phyloP scores from a whole-genome alignment of 371 early-diverging fungal genomes.

The Basidiobolus meristosporus region DNA sequence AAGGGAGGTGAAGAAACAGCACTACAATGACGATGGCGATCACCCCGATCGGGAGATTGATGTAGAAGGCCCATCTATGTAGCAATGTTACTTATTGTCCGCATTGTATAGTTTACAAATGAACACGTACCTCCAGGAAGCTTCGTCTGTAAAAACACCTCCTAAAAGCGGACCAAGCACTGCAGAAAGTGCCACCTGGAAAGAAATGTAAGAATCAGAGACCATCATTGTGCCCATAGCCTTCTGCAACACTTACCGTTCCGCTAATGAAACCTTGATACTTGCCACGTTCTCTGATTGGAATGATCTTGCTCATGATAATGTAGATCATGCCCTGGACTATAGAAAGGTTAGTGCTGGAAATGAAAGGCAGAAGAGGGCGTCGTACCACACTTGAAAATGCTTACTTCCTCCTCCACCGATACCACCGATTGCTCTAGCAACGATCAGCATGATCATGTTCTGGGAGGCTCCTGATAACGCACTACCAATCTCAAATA shows the following conservation, averaged over 20 bases:
- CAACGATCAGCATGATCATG: constrained; percentile 37
- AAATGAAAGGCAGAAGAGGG: too few relatives aligned
- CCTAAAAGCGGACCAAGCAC: constrained; percentile 53
- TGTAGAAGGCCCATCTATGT: too few relatives aligned
- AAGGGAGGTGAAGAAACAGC: constrained; percentile 20
- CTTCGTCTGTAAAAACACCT: constrained; percentile 41
- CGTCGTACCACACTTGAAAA: too few relatives aligned
- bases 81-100: too few relatives aligned
- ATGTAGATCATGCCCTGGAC: constrained; percentile 41
- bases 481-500: constrained; percentile 31
- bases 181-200: constrained; percentile 33
- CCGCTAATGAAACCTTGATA: too few relatives aligned
- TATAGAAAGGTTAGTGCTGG: too few relatives aligned
- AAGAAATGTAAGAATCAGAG: constrained; percentile 14
- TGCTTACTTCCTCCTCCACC: constrained; percentile 74
- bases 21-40: constrained; percentile 21
- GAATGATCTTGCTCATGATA: constrained; percentile 42
- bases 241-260: too few relatives aligned
- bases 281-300: constrained; percentile 9
- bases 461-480: constrained; percentile 29
- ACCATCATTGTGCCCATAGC: constrained; percentile 19
- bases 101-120: too few relatives aligned
- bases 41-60: constrained; percentile 50
- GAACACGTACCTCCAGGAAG: constrained; percentile 18
- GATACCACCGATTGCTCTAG: constrained; percentile 51